A percentile compares a stretch with the other conserved stretches of the same genome.
phyloP scores from a whole-genome alignment of 2,329 filamentous ascomycete species.

The Celoporthe dispersa region DNA sequence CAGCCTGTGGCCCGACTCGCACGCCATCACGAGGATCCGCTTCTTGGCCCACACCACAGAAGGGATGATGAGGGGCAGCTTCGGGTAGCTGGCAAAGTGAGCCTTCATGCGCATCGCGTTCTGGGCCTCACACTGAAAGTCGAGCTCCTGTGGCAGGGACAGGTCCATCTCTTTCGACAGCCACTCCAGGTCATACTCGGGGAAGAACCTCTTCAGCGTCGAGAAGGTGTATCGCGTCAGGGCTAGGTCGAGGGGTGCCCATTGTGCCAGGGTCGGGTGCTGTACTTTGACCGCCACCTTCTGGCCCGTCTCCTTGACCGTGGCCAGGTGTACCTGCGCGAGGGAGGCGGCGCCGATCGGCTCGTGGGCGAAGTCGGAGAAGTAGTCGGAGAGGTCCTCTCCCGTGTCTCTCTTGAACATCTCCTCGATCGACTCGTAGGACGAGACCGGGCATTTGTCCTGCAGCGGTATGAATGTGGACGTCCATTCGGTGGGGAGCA shows the following conservation, averaged over 20 bases:
- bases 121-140: constrained; percentile 82
- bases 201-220: constrained; percentile 89
- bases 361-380: constrained; percentile 77
- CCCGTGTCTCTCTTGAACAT: constrained; percentile 90
- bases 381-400: constrained; percentile 76
- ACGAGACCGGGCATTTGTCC: constrained; percentile 93
- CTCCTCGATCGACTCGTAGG: constrained; percentile 79
- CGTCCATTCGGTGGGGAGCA: constrained; percentile 90
- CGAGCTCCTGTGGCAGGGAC: constrained; percentile 87
- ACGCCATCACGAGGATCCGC: constrained; percentile 94
- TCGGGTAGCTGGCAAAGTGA: constrained; percentile 76
- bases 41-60: constrained; percentile 87
- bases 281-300: constrained; percentile 96
- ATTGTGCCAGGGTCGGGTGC: constrained; percentile 86
- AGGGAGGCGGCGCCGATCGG: constrained; percentile 93
- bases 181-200: constrained; percentile 97
- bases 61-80: constrained; percentile 85
- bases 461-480: constrained; percentile 94
- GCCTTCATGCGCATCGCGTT: constrained; percentile 81
- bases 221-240: constrained; percentile 89
- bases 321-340: constrained; percentile 91
- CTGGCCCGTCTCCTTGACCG: constrained; percentile 80
- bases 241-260: constrained; percentile 84
- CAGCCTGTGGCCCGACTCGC: constrained; percentile 80
- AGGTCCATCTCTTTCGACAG: constrained; percentile 89